A percentile compares a stretch with the other conserved stretches of the same genome.
Conservation (phyloP, 441 rosid genomes). For the Arabidopsis hybrid region DNA sequence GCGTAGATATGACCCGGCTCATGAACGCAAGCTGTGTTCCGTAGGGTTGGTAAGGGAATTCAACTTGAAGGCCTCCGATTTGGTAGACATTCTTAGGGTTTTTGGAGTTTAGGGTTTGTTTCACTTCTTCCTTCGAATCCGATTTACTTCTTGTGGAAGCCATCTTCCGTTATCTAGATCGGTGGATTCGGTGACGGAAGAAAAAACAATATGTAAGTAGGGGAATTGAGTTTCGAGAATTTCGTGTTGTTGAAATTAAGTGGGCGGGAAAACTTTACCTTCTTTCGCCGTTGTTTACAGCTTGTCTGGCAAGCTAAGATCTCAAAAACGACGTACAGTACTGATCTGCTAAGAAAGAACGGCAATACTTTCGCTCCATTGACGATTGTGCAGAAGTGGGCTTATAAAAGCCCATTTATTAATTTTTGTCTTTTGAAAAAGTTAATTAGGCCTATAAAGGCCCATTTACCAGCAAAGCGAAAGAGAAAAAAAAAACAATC, state of each 20-base stretch:
- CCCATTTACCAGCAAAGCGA: slow-evolving; percentile 6
- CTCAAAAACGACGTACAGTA: slow-evolving; percentile 29
- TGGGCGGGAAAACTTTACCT: slow-evolving; percentile 38
- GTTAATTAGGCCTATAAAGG: neutral
- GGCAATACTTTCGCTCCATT: neutral
- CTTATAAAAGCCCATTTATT: slow-evolving; percentile 12
- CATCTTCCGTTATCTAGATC: slow-evolving; percentile 30
- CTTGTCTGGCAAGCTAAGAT: neutral
- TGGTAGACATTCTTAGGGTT: slow-evolving; percentile 57
- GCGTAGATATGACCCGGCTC: slow-evolving; percentile 92
- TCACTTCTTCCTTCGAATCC: slow-evolving; percentile 40
- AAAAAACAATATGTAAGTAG: neutral
- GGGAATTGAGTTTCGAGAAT: neutral
- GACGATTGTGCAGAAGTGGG: slow-evolving; percentile 4
- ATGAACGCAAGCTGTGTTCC: slow-evolving; percentile 96
- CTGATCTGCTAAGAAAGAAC: slow-evolving; percentile 5
- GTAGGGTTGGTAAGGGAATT: slow-evolving; percentile 92
- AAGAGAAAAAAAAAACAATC: neutral
- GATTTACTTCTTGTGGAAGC: slow-evolving; percentile 30
- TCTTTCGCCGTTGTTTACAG: slow-evolving; percentile 9
- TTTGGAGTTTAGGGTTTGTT: slow-evolving; percentile 46
- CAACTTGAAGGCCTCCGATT: slow-evolving; percentile 82
- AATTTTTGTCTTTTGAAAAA: too few relatives aligned
- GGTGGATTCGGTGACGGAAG: slow-evolving; percentile 14
- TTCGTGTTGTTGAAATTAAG: neutral